Conservation (phyloP, 2,329 filamentous ascomycete genomes). For the Paraconiothyrium sp. region DNA sequence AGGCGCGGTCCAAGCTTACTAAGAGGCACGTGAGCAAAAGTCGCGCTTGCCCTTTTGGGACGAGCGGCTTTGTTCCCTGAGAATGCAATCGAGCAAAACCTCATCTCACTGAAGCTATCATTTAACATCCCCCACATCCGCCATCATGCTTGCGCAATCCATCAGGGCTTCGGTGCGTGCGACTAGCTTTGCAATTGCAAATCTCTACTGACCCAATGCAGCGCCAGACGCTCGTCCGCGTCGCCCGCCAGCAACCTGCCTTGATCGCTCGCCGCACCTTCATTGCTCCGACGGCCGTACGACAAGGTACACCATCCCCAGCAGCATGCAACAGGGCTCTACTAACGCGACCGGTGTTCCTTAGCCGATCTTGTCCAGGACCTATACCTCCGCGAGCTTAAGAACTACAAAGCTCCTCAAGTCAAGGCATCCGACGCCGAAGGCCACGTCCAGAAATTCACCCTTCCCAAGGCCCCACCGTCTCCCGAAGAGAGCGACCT, state of each 20-base stretch:
- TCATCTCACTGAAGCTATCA: neutral
- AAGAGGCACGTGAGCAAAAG: conserved; percentile 3
- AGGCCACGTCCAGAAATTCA: conserved; percentile 90
- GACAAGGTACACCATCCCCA: conserved; percentile 65
- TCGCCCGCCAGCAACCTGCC: conserved; percentile 65
- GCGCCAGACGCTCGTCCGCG: conserved; percentile 70
- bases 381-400: conserved; percentile 95
- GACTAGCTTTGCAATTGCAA: conserved; percentile 15
- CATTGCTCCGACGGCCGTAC: conserved; percentile 67
- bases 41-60: conserved; percentile 30
- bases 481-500: conserved; percentile 96
- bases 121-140: conserved; percentile 35
- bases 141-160: conserved; percentile 68
- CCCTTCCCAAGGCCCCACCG: conserved; percentile 78
- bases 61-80: conserved; percentile 34
- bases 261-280: conserved; percentile 69
- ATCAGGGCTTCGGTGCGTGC: conserved; percentile 68
- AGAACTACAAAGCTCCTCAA: conserved; percentile 87
- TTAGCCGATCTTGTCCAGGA: conserved; percentile 97
- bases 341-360: conserved; percentile 45
- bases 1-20: conserved; percentile 12
- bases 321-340: conserved; percentile 26
- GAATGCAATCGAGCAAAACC: neutral
- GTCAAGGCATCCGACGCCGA: conserved; percentile 88
- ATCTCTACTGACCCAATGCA: conserved; percentile 50